These are phyloP conservation scores for Heliamphora pulchella DNA, from an alignment of 179 eudicot species.

Conservation along the genomic window DNA sequence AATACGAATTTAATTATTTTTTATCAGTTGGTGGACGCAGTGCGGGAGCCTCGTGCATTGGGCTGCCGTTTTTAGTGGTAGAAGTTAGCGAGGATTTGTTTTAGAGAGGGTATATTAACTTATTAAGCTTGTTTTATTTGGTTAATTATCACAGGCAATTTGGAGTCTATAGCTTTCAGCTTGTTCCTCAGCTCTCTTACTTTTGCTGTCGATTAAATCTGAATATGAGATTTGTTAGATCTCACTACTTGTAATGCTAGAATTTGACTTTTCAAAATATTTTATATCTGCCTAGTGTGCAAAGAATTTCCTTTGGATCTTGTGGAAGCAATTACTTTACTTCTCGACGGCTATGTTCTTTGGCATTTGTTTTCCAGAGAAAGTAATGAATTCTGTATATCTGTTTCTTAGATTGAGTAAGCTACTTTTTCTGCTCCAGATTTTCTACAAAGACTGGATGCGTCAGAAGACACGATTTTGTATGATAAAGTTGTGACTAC, in stretches of 20 bases:
- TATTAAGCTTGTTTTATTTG: neutral
- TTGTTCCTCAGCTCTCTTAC: neutral
- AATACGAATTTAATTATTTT: neutral
- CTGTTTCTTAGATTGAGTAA: neutral
- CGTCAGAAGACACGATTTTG: constrained; percentile 79
- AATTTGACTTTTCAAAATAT: neutral
- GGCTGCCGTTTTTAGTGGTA: no score
- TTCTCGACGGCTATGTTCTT: neutral
- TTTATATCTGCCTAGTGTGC: neutral
- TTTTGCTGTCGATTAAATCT: neutral
- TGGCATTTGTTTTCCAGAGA: constrained; percentile 1
- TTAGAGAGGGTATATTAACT: neutral
- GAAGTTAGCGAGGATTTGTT: no score
- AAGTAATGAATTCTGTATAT: neutral
- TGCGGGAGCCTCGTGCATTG: no score
- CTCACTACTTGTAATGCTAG: neutral
- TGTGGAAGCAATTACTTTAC: neutral
- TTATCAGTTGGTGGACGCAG: no score
- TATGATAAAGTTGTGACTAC: constrained; percentile 85
- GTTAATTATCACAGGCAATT: neutral
- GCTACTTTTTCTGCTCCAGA: constrained; percentile 36
- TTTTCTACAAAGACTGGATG: constrained; percentile 71
- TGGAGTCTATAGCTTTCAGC: neutral
- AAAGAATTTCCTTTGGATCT: neutral
- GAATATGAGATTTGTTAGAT: neutral